Base-by-base conservation (phyloP, 2,329 filamentous ascomycete species). In the Trichothecium roseum region DNA sequence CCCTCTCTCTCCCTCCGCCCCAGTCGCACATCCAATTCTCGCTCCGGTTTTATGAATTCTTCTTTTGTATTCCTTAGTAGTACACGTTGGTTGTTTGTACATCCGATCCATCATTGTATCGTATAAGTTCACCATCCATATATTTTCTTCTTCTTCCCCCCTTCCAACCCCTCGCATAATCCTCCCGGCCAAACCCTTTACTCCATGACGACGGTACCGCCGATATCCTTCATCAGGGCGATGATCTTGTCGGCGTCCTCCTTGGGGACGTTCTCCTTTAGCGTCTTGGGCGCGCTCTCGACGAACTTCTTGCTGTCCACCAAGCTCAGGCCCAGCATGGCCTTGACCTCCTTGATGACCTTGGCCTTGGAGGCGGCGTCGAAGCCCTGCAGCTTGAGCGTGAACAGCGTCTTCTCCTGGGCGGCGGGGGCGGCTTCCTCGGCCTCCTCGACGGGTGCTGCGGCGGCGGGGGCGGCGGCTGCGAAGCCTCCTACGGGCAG, bases 271-370 rank as follows among this genome's bases (percentile, higher is more conserved):
- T 84, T 88, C 68, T 99, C 91, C 80, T 96, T 96, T 85, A 99
- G 84, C 62, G 85, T 69, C 81, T 99, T 99, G 45, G 91, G 91
- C 49, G 84, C 88, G 56, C 84, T 86, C 74, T 99, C 91, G 47
- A 98, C 91, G 55, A 99, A 99, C 72, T 99, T 99, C 82, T 99
- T 99, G 68, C 85, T 94, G 65, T 99, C 91, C 49, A 99, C 93
- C 68, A 99, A 74, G 59, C 84, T 93, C 56, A 98, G 66, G 30
- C 91, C 91, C 41, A 99, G 70, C 77, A 98, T 73, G 54, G 78
- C 80, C 79, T 99, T 99, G 69, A 99, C 75, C 71, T 99, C 91
- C 77, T 99, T 99, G 74, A 98, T 99, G 53, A 98, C 72, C 82
- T 99, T 99, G 53, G 93, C 87, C 73, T 99, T 99, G 45, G 89